These are phyloP conservation scores for Harringtonia aguacate DNA, from an alignment of 2,329 filamentous ascomycete genomes.

Conservation along the genomic window DNA sequence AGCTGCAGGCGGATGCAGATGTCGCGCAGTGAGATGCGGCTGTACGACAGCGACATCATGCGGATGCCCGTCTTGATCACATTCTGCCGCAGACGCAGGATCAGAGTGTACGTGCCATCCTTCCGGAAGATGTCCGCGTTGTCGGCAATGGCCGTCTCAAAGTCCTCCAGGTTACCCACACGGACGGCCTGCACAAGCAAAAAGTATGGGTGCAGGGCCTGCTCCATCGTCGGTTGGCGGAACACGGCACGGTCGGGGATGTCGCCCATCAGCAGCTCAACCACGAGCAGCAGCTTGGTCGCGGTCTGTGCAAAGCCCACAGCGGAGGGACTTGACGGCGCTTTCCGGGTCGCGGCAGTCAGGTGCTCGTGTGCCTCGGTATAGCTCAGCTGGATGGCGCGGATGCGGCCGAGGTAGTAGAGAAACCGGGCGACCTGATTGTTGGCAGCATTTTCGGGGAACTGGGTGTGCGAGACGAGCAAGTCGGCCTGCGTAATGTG, in stretches of 20 bases:
- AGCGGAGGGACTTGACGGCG: slow-evolving; percentile 78
- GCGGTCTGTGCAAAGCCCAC: slow-evolving; percentile 93
- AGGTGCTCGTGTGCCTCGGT: slow-evolving; percentile 94
- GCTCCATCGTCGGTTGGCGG: slow-evolving; percentile 78
- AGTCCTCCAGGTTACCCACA: slow-evolving; percentile 90
- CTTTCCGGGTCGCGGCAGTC: slow-evolving; percentile 87
- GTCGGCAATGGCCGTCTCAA: slow-evolving; percentile 74
- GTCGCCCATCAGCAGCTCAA: slow-evolving; percentile 96
- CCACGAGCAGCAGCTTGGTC: slow-evolving; percentile 90
- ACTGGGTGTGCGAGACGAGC: slow-evolving; percentile 89
- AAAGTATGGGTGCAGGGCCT: slow-evolving; percentile 85
- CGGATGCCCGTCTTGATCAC: slow-evolving; percentile 99
- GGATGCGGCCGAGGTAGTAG: slow-evolving; percentile 94
- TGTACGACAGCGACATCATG: slow-evolving; percentile 98
- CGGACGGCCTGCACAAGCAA: slow-evolving; percentile 89
- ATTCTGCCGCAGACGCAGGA: slow-evolving; percentile 90
- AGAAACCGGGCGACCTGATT: slow-evolving; percentile 97
- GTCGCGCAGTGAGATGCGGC: slow-evolving; percentile 89
- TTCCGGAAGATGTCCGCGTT: slow-evolving; percentile 79
- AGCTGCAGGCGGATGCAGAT: slow-evolving; percentile 93
- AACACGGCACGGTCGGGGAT: slow-evolving; percentile 94
- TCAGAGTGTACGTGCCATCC: slow-evolving; percentile 91
- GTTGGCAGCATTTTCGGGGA: slow-evolving; percentile 88
- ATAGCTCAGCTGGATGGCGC: slow-evolving; percentile 92
- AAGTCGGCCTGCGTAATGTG: slow-evolving; percentile 96